These are phyloP conservation scores for Saccharomycopsis hybrid DNA, from an alignment of 1,139 yeast species.

Conservation along the genomic window DNA sequence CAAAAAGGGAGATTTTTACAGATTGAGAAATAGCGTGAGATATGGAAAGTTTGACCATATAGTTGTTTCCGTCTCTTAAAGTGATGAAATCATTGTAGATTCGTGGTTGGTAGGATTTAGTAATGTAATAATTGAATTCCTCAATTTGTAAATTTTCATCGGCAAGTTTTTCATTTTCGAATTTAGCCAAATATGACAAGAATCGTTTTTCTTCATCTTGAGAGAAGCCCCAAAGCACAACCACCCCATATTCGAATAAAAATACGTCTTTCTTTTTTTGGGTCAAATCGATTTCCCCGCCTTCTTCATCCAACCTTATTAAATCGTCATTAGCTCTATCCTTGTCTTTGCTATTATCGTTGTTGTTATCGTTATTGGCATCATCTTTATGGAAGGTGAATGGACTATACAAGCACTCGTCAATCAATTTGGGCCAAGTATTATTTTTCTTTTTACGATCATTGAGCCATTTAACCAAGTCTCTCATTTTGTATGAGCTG, in stretches of 20 bases:
- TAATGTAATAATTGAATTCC: conserved; percentile 89
- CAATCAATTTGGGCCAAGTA: conserved; percentile 80
- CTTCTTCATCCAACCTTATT: conserved; percentile 81
- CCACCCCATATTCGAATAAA: conserved; percentile 87
- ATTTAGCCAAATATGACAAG: conserved; percentile 69
- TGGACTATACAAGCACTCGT: conserved; percentile 90
- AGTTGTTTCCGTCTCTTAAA: conserved; percentile 82
- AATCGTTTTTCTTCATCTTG: conserved; percentile 89
- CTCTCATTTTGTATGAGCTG: conserved; percentile 85
- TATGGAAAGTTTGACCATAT: conserved; percentile 83
- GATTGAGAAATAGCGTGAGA: conserved; percentile 97
- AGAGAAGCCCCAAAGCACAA: conserved; percentile 94
- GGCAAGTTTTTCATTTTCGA: conserved; percentile 69
- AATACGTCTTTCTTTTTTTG: conserved; percentile 74
- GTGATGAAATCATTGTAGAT: conserved; percentile 95
- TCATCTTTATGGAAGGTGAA: conserved; percentile 67
- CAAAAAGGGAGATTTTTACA: conserved; percentile 84
- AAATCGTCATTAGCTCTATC: conserved; percentile 37
- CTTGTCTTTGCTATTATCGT: conserved; percentile 28
- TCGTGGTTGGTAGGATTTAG: conserved; percentile 75
- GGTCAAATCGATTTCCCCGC: conserved; percentile 85
- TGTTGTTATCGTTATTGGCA: too few relatives aligned
- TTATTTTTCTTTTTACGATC: conserved; percentile 62
- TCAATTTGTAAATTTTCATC: conserved; percentile 94
- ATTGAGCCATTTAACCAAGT: conserved; percentile 75